Base-by-base conservation (phyloP, 768 basidiomycete genomes). In the Psilocybe sp. region DNA sequence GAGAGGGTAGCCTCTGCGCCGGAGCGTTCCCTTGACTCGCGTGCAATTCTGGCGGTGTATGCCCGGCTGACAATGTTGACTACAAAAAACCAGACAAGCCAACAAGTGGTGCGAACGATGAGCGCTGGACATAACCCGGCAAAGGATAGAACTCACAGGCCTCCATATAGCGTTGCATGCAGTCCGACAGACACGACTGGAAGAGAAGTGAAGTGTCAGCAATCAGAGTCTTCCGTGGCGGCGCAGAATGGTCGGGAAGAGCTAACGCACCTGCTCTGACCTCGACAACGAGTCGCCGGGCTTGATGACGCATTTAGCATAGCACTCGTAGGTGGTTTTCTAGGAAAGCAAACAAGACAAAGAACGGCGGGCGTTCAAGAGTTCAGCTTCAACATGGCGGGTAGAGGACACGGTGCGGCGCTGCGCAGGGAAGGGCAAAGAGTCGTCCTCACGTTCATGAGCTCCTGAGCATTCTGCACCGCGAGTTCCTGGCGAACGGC, bases 271-370 rank as follows among this genome's bases (percentile, higher is more conserved):
- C 82, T 91, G 81, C 59, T 91, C 90, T 2, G 84, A 81, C 55
- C 75, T 71, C 5, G 84, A 83, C 52, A 92, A 69, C 1, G 86
- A 82, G 4, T 75, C 72, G 10, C 82, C 81, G 0, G 91, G 91
- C 58, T 89, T 92, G 7, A 82, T 76, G 34, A 93, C 72, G 55
- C 91, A 93, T 60, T 88, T 89, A 44, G 72, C 62, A 66, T 75
- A 92, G 67, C 90, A 93, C 57, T 84, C 82, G 49, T 92, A 87
- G 54, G 80, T 87, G 12, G 83, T 77, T 82, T 86, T 90, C 89
- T 92, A 59, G 53, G 33, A n/a, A 45, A 43, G 14, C 7, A 12
- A 43, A 31, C 49, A 33, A 46, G 52, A 50, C 28, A 44, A 18
- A 34, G 23, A 48, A 10, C 42, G 14, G 44, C 20, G 11, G 34